Conservation (phyloP, 306 rosid genomes). For the Hippophae tibetana region DNA sequence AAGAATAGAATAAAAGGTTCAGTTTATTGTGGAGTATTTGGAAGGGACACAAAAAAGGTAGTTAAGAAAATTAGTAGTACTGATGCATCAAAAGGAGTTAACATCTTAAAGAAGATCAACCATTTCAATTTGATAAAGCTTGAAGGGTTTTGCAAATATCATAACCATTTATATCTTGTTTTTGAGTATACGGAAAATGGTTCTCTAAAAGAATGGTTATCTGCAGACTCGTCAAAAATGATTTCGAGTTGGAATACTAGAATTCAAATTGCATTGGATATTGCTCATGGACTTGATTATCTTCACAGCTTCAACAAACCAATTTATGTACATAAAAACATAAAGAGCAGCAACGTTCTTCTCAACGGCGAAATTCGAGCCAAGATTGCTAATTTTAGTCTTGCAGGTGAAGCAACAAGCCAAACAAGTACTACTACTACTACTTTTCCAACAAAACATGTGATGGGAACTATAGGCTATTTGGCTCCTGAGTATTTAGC, state of each 20-base stretch:
- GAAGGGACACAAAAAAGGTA: slow-evolving; percentile 24
- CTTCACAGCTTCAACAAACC: slow-evolving; percentile 74
- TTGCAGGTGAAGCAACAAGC: slow-evolving; percentile 31
- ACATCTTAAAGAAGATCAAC: slow-evolving; percentile 45
- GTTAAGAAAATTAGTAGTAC: slow-evolving; percentile 31
- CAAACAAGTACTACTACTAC: not conserved
- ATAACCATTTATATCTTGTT: slow-evolving; percentile 34
- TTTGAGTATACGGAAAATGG: slow-evolving; percentile 67
- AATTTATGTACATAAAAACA: slow-evolving; percentile 47
- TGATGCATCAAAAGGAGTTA: slow-evolving; percentile 46
- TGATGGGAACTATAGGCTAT: slow-evolving; percentile 25
- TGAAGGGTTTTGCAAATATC: slow-evolving; percentile 44
- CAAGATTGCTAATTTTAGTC: slow-evolving; percentile 53
- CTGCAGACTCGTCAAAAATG: slow-evolving; percentile 16
- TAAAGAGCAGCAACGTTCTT: slow-evolving; percentile 44
- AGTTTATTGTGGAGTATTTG: slow-evolving; percentile 34
- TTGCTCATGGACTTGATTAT: slow-evolving; percentile 71
- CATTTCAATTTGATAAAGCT: slow-evolving; percentile 61
- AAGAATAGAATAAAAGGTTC: slow-evolving; percentile 40
- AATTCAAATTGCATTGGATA: slow-evolving; percentile 63
- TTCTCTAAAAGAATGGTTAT: slow-evolving; percentile 58
- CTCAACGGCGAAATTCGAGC: slow-evolving; percentile 44
- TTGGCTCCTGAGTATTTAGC: slow-evolving; percentile 44
- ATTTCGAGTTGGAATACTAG: slow-evolving; percentile 41
- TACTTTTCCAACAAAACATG: slow-evolving; percentile 6